Conservation (phyloP, 2,329 filamentous ascomycete genomes). For the Epichloe amarillans region DNA sequence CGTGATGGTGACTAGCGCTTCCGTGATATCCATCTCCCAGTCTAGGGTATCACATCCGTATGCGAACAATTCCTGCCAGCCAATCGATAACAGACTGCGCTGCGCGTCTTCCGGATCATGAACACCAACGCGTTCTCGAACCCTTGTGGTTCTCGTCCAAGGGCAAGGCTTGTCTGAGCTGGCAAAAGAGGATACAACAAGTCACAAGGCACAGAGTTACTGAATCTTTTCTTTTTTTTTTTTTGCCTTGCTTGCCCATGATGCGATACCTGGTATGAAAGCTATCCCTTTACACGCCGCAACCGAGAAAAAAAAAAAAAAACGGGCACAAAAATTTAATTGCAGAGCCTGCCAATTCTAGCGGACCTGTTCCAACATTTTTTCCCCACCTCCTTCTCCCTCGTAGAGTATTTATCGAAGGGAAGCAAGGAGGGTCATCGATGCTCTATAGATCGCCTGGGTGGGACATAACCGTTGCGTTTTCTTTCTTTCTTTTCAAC, state of each 20-base stretch:
- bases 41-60: too few relatives aligned
- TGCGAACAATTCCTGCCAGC: too few relatives aligned
- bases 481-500: conserved; percentile 18
- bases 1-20: too few relatives aligned
- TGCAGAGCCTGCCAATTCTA: conserved; percentile 28
- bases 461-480: conserved; percentile 14
- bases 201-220: neutral
- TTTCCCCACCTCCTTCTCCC: neutral
- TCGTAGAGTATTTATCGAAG: neutral
- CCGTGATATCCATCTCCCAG: too few relatives aligned
- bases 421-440: conserved; percentile 4
- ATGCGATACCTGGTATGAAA: conserved; percentile 39
- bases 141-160: too few relatives aligned
- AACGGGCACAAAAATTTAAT: conserved; percentile 8
- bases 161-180: neutral
- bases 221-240: conserved; percentile 8
- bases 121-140: too few relatives aligned
- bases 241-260: conserved; percentile 24
- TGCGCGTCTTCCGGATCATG: too few relatives aligned
- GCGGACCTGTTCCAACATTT: neutral
- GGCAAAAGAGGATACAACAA: neutral
- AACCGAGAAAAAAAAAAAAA: conserved; percentile 27
- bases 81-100: too few relatives aligned
- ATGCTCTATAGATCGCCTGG: conserved; percentile 21
- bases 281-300: conserved; percentile 38